phyloP scores from a whole-genome alignment of 1,139 yeast species.

The Kurtzmaniella quercitrusa region DNA sequence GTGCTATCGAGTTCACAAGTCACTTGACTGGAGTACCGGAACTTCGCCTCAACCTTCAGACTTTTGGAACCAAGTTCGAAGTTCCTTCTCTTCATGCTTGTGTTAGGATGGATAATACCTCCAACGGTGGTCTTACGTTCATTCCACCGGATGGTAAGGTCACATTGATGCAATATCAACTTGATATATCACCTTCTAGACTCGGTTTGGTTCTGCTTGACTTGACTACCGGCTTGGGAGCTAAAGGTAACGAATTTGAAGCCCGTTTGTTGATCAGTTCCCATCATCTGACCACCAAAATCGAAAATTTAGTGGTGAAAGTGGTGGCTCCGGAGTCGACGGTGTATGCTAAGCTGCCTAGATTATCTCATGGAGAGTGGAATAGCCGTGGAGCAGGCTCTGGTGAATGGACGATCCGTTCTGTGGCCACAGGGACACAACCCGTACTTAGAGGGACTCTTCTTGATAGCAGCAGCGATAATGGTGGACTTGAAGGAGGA shows the following conservation, averaged over 20 bases:
- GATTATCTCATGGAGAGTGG: slow-evolving; percentile 74
- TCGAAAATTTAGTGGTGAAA: slow-evolving; percentile 56
- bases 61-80: slow-evolving; percentile 38
- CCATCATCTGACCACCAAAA: slow-evolving; percentile 44
- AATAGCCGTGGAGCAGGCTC: slow-evolving; percentile 46
- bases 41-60: slow-evolving; percentile 50
- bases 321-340: slow-evolving; percentile 29
- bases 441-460: slow-evolving; percentile 64
- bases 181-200: slow-evolving; percentile 39
- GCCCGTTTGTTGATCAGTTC: slow-evolving; percentile 54
- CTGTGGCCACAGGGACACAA: slow-evolving; percentile 58
- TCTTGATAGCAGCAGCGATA: slow-evolving; percentile 11
- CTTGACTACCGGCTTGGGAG: slow-evolving; percentile 59
- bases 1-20: slow-evolving; percentile 59
- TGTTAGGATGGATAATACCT: slow-evolving; percentile 36
- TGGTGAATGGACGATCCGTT: slow-evolving; percentile 72
- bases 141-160: slow-evolving; percentile 88
- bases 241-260: slow-evolving; percentile 68
- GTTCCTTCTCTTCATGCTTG: slow-evolving; percentile 59
- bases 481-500: neutral
- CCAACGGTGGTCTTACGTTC: slow-evolving; percentile 51
- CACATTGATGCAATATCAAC: slow-evolving; percentile 58
- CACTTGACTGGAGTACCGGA: slow-evolving; percentile 75
- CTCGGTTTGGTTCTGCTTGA: slow-evolving; percentile 61
- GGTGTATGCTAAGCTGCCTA: slow-evolving; percentile 41